Percentiles rank a stretch among this genome's conserved stretches.
phyloP scores from a whole-genome alignment of 2,329 filamentous ascomycete genomes.

The Cordyceps farinosa region DNA sequence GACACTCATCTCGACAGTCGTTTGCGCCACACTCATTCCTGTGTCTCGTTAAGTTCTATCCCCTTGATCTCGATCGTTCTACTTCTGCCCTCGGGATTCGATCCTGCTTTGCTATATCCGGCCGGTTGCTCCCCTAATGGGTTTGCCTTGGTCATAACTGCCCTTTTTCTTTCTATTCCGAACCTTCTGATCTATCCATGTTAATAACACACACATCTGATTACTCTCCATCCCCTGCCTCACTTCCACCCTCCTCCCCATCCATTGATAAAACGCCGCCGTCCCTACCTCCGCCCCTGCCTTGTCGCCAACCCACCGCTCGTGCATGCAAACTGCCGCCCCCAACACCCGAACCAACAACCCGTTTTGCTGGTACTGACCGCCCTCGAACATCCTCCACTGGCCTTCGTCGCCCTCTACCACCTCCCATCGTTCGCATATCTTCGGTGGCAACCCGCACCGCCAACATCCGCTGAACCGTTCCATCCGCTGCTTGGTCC shows the following conservation, averaged over 20 bases:
- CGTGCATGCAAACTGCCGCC: neutral
- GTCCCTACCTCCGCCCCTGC: neutral
- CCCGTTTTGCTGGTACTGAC: neutral
- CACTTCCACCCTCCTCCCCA: neutral
- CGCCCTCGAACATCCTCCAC: neutral
- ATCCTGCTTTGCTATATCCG: no score
- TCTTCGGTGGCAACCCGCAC: slow-evolving; percentile 3
- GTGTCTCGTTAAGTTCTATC: no score
- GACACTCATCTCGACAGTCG: no score
- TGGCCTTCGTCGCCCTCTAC: neutral
- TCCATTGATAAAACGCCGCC: neutral
- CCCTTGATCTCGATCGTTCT: no score
- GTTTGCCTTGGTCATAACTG: neutral
- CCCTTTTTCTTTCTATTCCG: no score
- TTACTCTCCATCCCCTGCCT: slow-evolving; percentile 5
- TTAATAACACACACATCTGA: neutral
- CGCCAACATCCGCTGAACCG: neutral
- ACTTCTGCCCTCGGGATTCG: no score
- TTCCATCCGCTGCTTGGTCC: neutral
- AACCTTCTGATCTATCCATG: neutral
- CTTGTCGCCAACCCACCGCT: no score
- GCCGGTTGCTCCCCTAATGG: no score
- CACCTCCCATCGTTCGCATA: slow-evolving; percentile 3
- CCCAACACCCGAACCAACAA: neutral
- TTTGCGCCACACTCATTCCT: no score